These are phyloP conservation scores for Pythium aphanidermatum DNA, from an alignment of 352 stramenopile species.

Conservation along the genomic window DNA sequence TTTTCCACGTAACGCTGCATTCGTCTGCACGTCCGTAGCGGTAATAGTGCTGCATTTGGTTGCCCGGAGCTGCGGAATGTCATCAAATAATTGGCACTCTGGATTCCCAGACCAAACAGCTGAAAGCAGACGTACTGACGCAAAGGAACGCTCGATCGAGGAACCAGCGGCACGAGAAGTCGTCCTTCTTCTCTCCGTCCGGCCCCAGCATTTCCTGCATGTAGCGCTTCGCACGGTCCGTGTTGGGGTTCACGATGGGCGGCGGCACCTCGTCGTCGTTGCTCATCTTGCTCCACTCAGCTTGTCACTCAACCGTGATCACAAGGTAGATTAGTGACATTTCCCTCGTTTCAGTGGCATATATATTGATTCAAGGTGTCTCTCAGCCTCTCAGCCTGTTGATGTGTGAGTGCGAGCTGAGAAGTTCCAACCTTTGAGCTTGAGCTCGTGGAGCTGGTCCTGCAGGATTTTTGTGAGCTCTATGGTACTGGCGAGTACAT, in stretches of 20 bases:
- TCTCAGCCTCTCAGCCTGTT: not conserved
- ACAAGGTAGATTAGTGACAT: constrained; percentile 6
- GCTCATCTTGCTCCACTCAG: too few relatives aligned
- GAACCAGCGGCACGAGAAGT: constrained; percentile 70
- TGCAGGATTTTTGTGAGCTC: constrained; percentile 66
- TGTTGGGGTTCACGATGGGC: constrained; percentile 41
- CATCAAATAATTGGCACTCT: constrained; percentile 14
- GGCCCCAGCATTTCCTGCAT: constrained; percentile 35
- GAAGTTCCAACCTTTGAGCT: constrained; percentile 77
- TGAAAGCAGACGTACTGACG: constrained; percentile 85
- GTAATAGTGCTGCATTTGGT: constrained; percentile 83
- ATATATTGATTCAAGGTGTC: constrained; percentile 4
- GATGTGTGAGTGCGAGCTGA: constrained; percentile 11
- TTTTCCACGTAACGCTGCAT: constrained; percentile 76
- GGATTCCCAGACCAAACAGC: too few relatives aligned
- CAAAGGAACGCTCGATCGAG: constrained; percentile 77
- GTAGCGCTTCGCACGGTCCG: constrained; percentile 57
- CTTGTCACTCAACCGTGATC: too few relatives aligned
- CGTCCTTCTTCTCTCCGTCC: constrained; percentile 31
- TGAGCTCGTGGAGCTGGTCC: constrained; percentile 72
- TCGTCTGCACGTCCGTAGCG: constrained; percentile 60
- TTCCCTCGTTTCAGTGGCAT: constrained; percentile 6
- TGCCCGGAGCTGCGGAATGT: constrained; percentile 67
- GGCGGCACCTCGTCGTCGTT: too few relatives aligned
- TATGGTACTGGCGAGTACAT: constrained; percentile 54